Conservation (phyloP, 108 stramenopile genomes). For the Schizochytrium sp. region DNA sequence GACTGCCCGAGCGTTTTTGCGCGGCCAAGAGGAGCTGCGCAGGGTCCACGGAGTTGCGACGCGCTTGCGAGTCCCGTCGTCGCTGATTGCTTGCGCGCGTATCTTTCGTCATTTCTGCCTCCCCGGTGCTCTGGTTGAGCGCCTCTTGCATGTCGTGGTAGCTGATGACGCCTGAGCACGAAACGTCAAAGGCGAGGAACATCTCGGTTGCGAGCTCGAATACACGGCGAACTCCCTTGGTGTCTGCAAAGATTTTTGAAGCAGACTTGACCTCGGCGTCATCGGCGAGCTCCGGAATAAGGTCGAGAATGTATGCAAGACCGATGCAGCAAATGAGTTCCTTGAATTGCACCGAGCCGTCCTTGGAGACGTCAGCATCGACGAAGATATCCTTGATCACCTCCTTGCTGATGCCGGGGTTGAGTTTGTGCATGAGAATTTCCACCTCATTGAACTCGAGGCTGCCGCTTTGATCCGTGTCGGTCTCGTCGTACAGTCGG, state of each 20-base stretch:
- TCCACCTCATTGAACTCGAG: background rate
- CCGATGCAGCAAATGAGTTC: background rate
- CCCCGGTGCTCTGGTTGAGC: background rate
- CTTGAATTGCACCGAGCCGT: background rate
- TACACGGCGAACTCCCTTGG: background rate
- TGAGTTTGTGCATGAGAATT: background rate
- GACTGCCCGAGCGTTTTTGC: background rate
- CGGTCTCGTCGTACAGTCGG: background rate
- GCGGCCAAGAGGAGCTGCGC: background rate
- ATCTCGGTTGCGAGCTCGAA: slow-evolving; percentile 4
- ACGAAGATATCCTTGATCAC: background rate
- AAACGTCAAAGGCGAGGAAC: background rate
- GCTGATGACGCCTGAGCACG: background rate
- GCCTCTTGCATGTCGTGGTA: background rate
- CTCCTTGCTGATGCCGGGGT: background rate
- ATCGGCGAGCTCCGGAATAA: slow-evolving; percentile 15
- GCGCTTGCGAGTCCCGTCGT: background rate
- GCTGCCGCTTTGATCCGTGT: background rate
- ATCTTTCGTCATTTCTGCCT: background rate
- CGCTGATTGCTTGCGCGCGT: background rate
- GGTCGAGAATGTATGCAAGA: background rate
- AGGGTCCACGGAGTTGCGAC: background rate
- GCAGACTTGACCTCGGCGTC: background rate
- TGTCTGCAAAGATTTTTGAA: background rate
- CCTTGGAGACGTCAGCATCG: background rate